These are phyloP conservation scores for Oryza officinalis DNA, from an alignment of 176 grass and related monocot species.

Conservation along the genomic window DNA sequence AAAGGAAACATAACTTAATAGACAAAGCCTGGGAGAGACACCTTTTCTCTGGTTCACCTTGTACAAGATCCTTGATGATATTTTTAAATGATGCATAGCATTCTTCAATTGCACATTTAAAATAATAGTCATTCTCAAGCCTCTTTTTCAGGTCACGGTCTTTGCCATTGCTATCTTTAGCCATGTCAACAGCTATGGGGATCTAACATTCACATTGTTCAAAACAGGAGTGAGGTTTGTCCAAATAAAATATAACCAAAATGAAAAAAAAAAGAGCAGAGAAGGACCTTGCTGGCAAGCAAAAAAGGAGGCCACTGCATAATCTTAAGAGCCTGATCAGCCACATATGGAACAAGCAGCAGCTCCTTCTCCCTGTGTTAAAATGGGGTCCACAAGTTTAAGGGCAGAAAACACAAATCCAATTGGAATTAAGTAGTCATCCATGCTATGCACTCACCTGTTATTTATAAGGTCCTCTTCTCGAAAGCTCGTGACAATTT, in stretches of 20 bases:
- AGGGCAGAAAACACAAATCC: slow-evolving; percentile 26
- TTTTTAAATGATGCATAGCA: slow-evolving; percentile 82
- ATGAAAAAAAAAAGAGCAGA: slow-evolving; percentile 17
- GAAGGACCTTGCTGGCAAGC: slow-evolving; percentile 87
- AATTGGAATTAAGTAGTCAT: slow-evolving; percentile 7
- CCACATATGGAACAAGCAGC: slow-evolving; percentile 89
- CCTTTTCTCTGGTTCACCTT: slow-evolving; percentile 67
- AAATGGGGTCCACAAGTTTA: neutral
- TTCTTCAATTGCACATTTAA: slow-evolving; percentile 79
- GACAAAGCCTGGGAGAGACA: slow-evolving; percentile 26
- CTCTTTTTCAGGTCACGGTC: slow-evolving; percentile 78
- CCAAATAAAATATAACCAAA: slow-evolving; percentile 24
- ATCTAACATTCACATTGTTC: slow-evolving; percentile 52
- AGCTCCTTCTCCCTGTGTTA: slow-evolving; percentile 82
- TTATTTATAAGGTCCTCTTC: slow-evolving; percentile 92
- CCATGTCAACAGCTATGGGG: slow-evolving; percentile 97
- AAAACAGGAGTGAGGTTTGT: slow-evolving; percentile 17
- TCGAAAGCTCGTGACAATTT: slow-evolving; percentile 84
- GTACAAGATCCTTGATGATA: slow-evolving; percentile 74
- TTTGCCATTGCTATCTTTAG: slow-evolving; percentile 76
- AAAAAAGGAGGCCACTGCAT: slow-evolving; percentile 96
- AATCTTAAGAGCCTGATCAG: slow-evolving; percentile 68
- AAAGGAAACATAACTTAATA: neutral
- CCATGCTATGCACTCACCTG: slow-evolving; percentile 45
- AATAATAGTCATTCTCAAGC: slow-evolving; percentile 73